Base-by-base conservation (phyloP, 2,329 filamentous ascomycete species). In the Clarireedia monteithiana region DNA sequence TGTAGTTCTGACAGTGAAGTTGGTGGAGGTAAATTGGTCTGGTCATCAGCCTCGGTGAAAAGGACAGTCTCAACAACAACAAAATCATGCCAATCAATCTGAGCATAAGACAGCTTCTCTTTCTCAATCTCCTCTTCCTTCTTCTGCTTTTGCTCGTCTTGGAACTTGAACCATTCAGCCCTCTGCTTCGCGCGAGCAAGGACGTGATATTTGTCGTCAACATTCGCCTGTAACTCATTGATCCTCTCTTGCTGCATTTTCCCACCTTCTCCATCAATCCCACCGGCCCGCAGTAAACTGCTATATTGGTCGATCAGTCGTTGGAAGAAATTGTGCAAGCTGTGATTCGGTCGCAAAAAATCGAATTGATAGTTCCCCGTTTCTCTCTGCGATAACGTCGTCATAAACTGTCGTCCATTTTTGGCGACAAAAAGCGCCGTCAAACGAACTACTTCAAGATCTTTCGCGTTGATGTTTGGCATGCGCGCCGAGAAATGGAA, bases 21-120 rank as follows among this genome's bases (percentile, higher is more conserved):
- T 1, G 94, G 94, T 1, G 91, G 87, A 34, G 92, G 91, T 10
- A 99, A 83, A 61, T 94, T 86, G 39, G 85, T 83, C 60, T 88
- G 82, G 63, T 96, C 91, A 70, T 99, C 94, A 40, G 83, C 81
- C 63, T 96, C 91, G 57, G 84, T 91, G 71, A 99, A 99, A 15
- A 90, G 78, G 53, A 99, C 91, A 0, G 91, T 96, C 72, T 96
- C 94, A 46, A 96, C 91, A 20, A 99, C 88, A 36, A 92, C 86
- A 66, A 99, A 99, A 69, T 97, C 92, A 68, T 95, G 89, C 94
- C 94, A 99, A 71, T 99, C 94, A 60, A 99, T 94, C 65, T 94
- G 87, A 1, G 88, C 87, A 71, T 94, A 84, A 53, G 83, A 77
- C 23, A 79, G 74, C 66, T 85, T 85, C 70, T 96, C 89, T 66